Conservation (phyloP, 495 filamentous ascomycete species). For the Sporormia fimetaria region DNA sequence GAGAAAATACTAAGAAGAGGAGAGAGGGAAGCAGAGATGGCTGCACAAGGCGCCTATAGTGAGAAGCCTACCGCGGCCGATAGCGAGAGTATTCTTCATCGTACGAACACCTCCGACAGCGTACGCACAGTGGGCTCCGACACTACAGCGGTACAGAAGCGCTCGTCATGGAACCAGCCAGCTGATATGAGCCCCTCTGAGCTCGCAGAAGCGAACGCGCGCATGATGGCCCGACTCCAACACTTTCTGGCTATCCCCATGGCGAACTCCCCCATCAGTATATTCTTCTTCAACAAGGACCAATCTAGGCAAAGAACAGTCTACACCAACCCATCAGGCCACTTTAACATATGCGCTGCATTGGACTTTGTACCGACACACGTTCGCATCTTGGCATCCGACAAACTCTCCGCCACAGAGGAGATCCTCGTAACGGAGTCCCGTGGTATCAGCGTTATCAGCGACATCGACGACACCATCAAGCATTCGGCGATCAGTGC, state of each 20-base stretch:
- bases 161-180: conserved; percentile 41
- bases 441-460: conserved; percentile 82
- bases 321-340: conserved; percentile 70
- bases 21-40: conserved; percentile 56
- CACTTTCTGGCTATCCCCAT: conserved; percentile 82
- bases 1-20: conserved; percentile 60
- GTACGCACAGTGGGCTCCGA: conserved; percentile 17
- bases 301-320: conserved; percentile 69
- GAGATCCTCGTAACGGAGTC: conserved; percentile 64
- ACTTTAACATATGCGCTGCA: conserved; percentile 66
- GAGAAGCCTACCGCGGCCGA: conserved; percentile 34
- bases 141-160: conserved; percentile 33
- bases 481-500: conserved; percentile 84
- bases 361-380: conserved; percentile 86
- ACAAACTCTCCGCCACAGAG: conserved; percentile 68
- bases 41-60: conserved; percentile 52
- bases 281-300: conserved; percentile 83
- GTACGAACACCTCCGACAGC: conserved; percentile 9
- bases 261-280: conserved; percentile 59
- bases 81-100: conserved; percentile 23
- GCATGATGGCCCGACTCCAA: conserved; percentile 72
- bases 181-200: conserved; percentile 56
- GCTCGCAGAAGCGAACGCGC: conserved; percentile 65
- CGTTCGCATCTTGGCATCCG: conserved; percentile 73
- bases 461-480: conserved; percentile 95